Evolutionary conservation across 805 yeast genomes (phyloP), one percentile per base, ranked within the genome.

Genomic region (Candida golubevii): DNA sequence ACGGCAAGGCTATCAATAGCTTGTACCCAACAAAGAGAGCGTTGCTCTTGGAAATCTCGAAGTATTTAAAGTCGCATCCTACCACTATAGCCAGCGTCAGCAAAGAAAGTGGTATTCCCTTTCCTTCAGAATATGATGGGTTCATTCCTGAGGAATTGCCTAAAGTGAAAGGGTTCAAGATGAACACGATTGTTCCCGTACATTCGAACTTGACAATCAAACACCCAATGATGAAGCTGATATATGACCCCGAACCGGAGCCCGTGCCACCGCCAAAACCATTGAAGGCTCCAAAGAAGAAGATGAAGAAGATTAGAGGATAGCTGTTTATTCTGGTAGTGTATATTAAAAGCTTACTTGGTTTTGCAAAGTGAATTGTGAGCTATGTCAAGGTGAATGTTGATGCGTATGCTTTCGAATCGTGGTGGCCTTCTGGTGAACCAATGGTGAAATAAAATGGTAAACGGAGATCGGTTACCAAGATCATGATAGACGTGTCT

Each of bases 101-200:
- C 6, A 55, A 59, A 28, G 47, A 50, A 32, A 77, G 80, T 52
- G 80, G 80, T 43, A 70, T 80, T 46, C 84, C 85, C 7, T 75
- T 78, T 35, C 88, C 89, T 4, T 78, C 79, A 6, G 90, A 84
- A 47, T 77, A 74, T 46, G 51, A 51, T 28, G 65, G 61, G 34
- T 77, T 78, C 53, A 73, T 70, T 50, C 79, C 86, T 10, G 71
- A 74, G 54, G 72, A 77, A 64, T 63, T 84, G 57, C 95, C 96
- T 9, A 71, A 67, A 45, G 96, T 95, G n/a, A 79, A 80, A 54
- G 96, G 96, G 10, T 85, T 86, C 73, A 79, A 75, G 56, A 85
- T 90, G 87, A 88, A 86, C 63, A 78, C 82, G 2, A 82, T 91
- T 36, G 88, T 90, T 11, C 99, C 99, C n/a, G 73, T 88, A 28